Conservation (phyloP, 2,329 filamentous ascomycete genomes). For the Fusarium mexicanum region DNA sequence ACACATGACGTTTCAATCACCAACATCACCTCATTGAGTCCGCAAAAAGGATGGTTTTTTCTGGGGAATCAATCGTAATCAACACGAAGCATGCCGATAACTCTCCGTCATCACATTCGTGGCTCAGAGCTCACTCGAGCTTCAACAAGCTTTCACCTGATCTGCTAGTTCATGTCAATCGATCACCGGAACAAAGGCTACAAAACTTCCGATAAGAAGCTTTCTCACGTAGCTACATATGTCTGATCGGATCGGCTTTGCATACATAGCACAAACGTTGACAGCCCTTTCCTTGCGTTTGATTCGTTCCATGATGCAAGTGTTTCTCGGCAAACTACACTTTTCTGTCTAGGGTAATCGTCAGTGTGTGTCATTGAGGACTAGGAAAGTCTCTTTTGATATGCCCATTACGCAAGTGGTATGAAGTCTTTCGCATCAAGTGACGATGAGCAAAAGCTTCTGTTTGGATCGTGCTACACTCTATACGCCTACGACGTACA, state of each 20-base stretch:
- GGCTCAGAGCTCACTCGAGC: neutral
- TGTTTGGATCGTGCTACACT: constrained; percentile 1
- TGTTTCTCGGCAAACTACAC: neutral
- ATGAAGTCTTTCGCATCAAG: constrained; percentile 7
- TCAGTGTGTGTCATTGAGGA: constrained; percentile 13
- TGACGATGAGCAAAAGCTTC: constrained; percentile 5
- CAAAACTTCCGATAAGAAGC: neutral
- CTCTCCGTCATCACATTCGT: neutral
- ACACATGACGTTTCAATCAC: constrained; percentile 23
- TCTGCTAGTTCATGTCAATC: neutral
- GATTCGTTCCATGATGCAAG: constrained; percentile 25
- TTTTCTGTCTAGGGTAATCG: constrained; percentile 25
- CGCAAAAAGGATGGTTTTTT: neutral
- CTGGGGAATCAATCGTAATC: constrained; percentile 15
- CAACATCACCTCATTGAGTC: constrained; percentile 30
- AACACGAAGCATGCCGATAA: neutral
- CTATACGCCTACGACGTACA: neutral
- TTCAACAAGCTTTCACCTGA: constrained; percentile 7
- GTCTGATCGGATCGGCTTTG: constrained; percentile 20
- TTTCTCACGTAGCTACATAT: neutral
- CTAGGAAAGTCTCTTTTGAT: constrained; percentile 14
- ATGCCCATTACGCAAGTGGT: constrained; percentile 27
- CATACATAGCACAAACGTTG: constrained; percentile 25
- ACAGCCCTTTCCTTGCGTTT: neutral
- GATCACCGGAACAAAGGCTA: neutral